Evolutionary conservation across 148 eudicot species (phyloP).

Genomic region (Pouteria glomerata): DNA sequence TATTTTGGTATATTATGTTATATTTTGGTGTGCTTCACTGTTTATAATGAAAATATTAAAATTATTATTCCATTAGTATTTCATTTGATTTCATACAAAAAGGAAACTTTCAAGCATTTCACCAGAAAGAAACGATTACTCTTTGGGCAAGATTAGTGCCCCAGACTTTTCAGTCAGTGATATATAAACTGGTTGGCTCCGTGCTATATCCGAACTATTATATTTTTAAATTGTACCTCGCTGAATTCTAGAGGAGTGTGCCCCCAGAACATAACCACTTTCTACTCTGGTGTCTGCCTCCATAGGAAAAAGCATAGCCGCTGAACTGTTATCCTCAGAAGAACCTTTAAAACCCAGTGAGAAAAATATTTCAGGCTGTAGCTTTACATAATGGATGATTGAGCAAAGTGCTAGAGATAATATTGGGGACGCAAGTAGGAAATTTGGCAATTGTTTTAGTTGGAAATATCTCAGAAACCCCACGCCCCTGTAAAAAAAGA

Average conservation of each 20-base stretch:
- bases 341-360: constrained; percentile 65
- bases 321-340: constrained; percentile 17
- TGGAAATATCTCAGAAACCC: constrained; percentile 88
- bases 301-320: constrained; percentile 15
- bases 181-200: not conserved
- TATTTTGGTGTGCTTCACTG: too few species aligned
- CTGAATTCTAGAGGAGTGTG: constrained; percentile 14
- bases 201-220: not conserved
- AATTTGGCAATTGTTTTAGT: constrained; percentile 87
- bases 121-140: too few species aligned
- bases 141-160: too few species aligned
- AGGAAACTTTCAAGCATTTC: too few species aligned
- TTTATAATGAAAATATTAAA: too few species aligned
- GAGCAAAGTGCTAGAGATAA: constrained; percentile 69
- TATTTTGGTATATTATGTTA: too few species aligned
- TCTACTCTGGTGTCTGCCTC: constrained; percentile 15
- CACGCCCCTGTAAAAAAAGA: constrained; percentile 66
- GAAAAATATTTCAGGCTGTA: constrained; percentile 42
- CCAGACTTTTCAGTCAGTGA: not conserved
- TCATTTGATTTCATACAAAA: too few species aligned
- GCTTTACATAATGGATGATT: constrained; percentile 51
- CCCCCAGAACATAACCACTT: constrained; percentile 1
- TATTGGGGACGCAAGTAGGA: constrained; percentile 84
- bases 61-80: too few species aligned
- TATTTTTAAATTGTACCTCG: constrained; percentile 41